Evolutionary conservation across 164 flowering plant species (phyloP).

Genomic region (Vitis rupestris): DNA sequence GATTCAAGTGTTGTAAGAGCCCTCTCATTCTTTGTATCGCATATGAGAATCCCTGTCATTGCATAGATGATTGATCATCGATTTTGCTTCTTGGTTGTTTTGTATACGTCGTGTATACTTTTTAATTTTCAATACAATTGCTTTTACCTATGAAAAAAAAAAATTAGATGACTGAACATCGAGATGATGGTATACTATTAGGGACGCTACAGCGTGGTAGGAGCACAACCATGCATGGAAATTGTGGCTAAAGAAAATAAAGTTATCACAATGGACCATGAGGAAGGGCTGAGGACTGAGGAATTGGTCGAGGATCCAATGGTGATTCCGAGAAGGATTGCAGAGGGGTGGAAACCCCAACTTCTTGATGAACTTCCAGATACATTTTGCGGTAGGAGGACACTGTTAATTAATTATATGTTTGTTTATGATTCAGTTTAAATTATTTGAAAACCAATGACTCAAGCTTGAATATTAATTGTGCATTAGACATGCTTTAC

Average conservation of each 20-base stretch:
- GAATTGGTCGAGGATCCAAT: constrained; percentile 74
- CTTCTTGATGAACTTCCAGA: constrained; percentile 69
- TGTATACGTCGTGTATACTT: too few relatives aligned
- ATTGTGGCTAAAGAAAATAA: constrained; percentile 67
- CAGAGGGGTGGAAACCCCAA: constrained; percentile 70
- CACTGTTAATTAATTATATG: too few relatives aligned
- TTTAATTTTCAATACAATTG: too few relatives aligned
- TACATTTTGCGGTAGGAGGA: constrained; percentile 68
- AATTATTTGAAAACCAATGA: too few relatives aligned
- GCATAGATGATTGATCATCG: too few relatives aligned
- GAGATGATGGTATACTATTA: constrained; percentile 16
- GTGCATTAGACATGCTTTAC: too few relatives aligned
- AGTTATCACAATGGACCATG: constrained; percentile 69
- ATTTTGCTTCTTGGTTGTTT: too few relatives aligned
- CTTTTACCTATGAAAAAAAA: too few relatives aligned
- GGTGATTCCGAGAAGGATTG: constrained; percentile 55
- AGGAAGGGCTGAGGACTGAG: constrained; percentile 41
- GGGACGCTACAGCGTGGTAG: constrained; percentile 84
- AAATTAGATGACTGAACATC: too few relatives aligned
- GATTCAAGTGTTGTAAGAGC: constrained; percentile 49
- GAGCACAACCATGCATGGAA: constrained; percentile 76
- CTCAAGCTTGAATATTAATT: too few relatives aligned
- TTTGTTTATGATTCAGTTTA: too few relatives aligned
- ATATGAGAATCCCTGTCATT: too few relatives aligned
- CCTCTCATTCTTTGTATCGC: neutral